A percentile compares a stretch with the other conserved stretches of the same genome.
These are phyloP conservation scores for Cunninghamia lanceolata DNA, from an alignment of 75 land plant species.

Conservation along the genomic window DNA sequence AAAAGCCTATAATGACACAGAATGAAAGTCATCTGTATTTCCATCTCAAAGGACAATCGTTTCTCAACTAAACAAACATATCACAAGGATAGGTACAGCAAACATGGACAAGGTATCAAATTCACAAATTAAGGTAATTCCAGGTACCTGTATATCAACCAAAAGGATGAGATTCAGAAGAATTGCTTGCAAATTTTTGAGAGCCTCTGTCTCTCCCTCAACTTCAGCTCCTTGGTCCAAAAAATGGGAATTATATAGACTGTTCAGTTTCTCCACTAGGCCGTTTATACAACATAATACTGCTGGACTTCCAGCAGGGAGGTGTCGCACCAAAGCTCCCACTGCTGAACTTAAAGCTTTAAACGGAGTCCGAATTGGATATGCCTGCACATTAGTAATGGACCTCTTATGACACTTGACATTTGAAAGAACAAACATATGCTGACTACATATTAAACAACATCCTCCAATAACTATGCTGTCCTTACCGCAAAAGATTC, in stretches of 20 bases:
- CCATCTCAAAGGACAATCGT: neutral
- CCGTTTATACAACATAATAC: slow-evolving; percentile 58
- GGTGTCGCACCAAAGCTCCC: slow-evolving; percentile 64
- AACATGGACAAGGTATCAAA: neutral
- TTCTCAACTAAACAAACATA: neutral
- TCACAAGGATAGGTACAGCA: neutral
- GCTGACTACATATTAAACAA: neutral
- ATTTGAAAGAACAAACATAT: neutral
- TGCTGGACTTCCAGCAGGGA: slow-evolving; percentile 95
- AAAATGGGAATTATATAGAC: slow-evolving; percentile 19
- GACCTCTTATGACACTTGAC: neutral
- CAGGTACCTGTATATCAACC: slow-evolving; percentile 85
- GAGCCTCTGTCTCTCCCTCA: slow-evolving; percentile 55
- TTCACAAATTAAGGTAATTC: neutral
- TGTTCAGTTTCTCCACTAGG: slow-evolving; percentile 53
- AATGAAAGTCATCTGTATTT: neutral
- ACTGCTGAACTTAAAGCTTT: slow-evolving; percentile 85
- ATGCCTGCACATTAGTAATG: slow-evolving; percentile 46
- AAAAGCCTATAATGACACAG: neutral
- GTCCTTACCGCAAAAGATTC: neutral
- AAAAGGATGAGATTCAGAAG: slow-evolving; percentile 66
- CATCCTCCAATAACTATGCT: neutral
- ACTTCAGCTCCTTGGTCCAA: slow-evolving; percentile 30
- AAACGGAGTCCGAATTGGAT: slow-evolving; percentile 73
- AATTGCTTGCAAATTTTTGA: slow-evolving; percentile 62